Evolutionary conservation across 2,329 filamentous ascomycete genomes (phyloP).

Genomic region (Penicillium sp.): DNA sequence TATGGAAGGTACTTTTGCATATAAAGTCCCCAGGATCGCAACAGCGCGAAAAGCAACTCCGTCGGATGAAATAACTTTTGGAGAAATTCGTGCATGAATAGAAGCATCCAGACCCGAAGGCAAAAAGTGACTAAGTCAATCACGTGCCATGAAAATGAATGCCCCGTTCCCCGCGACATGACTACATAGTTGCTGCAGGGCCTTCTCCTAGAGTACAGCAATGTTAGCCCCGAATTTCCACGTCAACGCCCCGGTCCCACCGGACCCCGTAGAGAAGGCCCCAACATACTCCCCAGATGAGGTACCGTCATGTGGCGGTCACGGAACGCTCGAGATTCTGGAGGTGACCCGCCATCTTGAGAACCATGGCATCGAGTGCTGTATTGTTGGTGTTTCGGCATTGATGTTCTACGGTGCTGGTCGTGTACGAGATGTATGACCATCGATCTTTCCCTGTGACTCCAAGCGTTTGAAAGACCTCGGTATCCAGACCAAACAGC

Average conservation of each 20-base stretch:
- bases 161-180: conserved; percentile 14
- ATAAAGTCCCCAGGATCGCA: neutral
- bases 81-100: neutral
- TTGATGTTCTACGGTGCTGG: conserved; percentile 29
- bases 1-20: neutral
- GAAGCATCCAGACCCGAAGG: neutral
- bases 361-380: conserved; percentile 28
- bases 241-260: conserved; percentile 11
- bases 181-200: neutral
- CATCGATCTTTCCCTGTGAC: neutral
- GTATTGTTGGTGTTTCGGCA: conserved; percentile 29
- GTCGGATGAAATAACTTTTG: neutral
- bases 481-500: too few species aligned
- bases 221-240: conserved; percentile 20
- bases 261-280: conserved; percentile 12
- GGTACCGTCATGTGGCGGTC: conserved; percentile 22
- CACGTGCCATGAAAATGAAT: conserved; percentile 13
- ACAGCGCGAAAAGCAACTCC: too few species aligned
- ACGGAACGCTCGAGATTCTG: conserved; percentile 28
- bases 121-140: conserved; percentile 14
- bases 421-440: conserved; percentile 26
- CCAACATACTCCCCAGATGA: conserved; percentile 19
- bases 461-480: neutral
- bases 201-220: conserved; percentile 4
- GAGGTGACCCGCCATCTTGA: conserved; percentile 28